These are phyloP conservation scores for Nakaseomyces bracarensis DNA, from an alignment of 1,139 yeast genomes.

Conservation along the genomic window DNA sequence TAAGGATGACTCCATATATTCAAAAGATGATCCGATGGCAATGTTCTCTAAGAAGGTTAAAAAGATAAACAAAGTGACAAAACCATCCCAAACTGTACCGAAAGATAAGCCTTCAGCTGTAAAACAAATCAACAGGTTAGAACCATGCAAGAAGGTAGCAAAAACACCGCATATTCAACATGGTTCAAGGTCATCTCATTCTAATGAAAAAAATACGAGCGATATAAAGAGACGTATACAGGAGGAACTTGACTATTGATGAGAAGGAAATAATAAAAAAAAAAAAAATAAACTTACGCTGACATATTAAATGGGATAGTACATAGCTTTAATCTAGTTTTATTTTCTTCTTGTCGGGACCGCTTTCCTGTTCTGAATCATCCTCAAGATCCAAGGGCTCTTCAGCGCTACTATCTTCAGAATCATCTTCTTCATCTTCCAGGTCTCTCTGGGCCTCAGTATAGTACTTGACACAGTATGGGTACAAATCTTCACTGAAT, in stretches of 20 bases:
- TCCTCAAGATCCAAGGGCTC: constrained; percentile 4
- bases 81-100: too few species aligned
- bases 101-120: constrained; percentile 6
- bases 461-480: constrained; percentile 65
- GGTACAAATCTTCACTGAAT: constrained; percentile 58
- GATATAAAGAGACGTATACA: constrained; percentile 8
- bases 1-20: constrained; percentile 1
- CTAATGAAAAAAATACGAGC: too few species aligned
- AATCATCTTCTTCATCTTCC: constrained; percentile 36
- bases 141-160: neutral
- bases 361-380: neutral
- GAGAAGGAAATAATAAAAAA: constrained; percentile 12
- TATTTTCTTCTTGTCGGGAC: constrained; percentile 2
- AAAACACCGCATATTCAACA: neutral
- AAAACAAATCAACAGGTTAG: too few species aligned
- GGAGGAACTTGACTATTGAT: constrained; percentile 18
- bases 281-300: constrained; percentile 13
- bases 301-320: constrained; percentile 15
- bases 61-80: too few species aligned
- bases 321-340: constrained; percentile 4
- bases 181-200: too few species aligned
- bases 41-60: constrained; percentile 10
- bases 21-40: constrained; percentile 15
- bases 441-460: constrained; percentile 53
- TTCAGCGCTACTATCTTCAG: constrained; percentile 9